Base-by-base conservation (phyloP, 768 basidiomycete genomes). In the Rhodotorula sphaerocarpa region DNA sequence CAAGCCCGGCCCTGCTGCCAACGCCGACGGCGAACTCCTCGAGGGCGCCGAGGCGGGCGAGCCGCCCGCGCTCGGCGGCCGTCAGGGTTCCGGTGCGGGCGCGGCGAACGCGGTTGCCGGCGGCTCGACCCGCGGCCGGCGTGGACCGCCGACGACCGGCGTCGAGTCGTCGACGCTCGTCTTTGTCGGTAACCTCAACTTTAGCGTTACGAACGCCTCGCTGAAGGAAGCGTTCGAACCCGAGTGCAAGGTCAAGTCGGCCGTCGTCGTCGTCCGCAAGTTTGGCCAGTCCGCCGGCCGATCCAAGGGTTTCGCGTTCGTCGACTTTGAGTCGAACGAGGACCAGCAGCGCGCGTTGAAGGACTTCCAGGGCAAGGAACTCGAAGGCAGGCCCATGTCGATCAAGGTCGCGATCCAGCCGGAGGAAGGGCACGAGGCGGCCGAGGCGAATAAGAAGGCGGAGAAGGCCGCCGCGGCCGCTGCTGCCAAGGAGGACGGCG, bases 171-270 rank as follows among this genome's bases (percentile, higher is more conserved):
- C 86, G 80, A 86, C 81, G 25, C 60, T 65, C 65, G 46, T 96
- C 70, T 96, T 96, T 72, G 91, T 96, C 71, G 93, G 92, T 78
- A 97, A 97, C 80, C 89, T 97, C 64, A 89, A 90, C 48, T 97
- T 96, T 83, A 84, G 78, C 75, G 83, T 96, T 67, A 88, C 45
- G 33, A 92, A 97, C 74, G 86, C 80, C 34, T 85, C 81, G 56
- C 84, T 99, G 69, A 74, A 81, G 31, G 78, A 83, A 48, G 79
- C 95, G 71, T 97, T 99, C 80, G 48, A 28, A 30, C 86, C 85
- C 28, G 88, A 83, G 67, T 84, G 95, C 78, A 79, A 77, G 45
- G 87, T 93, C 69, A 79, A 81, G 73, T 86, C 86, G 70, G 91
- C 92, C 65, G 88, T 88, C 69, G 87, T 99, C 67, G 89, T 96